Percentiles rank a stretch among this genome's conserved stretches.
phyloP scores from a whole-genome alignment of 1,139 yeast species.

The Hemisphaericaspora lyxosophila region DNA sequence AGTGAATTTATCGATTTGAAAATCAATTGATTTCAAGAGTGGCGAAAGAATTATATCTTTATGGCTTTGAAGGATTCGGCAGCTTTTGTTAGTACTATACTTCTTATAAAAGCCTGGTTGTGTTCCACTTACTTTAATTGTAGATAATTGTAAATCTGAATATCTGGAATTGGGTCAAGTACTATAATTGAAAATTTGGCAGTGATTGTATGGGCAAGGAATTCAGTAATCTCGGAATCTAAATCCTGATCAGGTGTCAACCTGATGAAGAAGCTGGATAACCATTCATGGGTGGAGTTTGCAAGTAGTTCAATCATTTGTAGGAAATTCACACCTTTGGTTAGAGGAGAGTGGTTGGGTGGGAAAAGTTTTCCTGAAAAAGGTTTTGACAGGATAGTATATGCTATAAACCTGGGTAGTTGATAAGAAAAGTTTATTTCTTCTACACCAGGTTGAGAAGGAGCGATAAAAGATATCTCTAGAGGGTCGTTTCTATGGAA shows the following conservation, averaged over 20 bases:
- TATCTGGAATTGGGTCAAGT: slow-evolving; percentile 2
- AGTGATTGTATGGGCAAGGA: slow-evolving; percentile 2
- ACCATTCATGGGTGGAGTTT: slow-evolving; percentile 8
- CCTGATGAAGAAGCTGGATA: slow-evolving; percentile 7
- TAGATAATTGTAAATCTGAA: slow-evolving; percentile 9
- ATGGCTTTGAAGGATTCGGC: slow-evolving; percentile 4
- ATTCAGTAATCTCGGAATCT: slow-evolving; percentile 4
- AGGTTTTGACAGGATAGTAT: too few relatives aligned
- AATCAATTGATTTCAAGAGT: slow-evolving; percentile 2
- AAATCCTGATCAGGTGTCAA: background rate
- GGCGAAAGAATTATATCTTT: slow-evolving; percentile 5
- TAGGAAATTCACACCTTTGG: too few relatives aligned
- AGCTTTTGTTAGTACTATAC: too few relatives aligned
- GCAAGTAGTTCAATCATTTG: slow-evolving; percentile 9
- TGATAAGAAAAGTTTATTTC: too few relatives aligned
- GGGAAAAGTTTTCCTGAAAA: too few relatives aligned
- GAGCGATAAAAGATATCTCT: too few relatives aligned
- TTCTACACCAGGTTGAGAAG: too few relatives aligned
- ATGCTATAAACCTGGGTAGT: too few relatives aligned
- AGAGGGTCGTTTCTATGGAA: too few relatives aligned
- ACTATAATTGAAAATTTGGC: slow-evolving; percentile 4
- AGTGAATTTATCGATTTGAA: slow-evolving; percentile 2
- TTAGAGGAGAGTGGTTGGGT: too few relatives aligned
- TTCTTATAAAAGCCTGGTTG: too few relatives aligned
- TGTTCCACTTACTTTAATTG: slow-evolving; percentile 6